Conservation (phyloP, 192 early-diverging fungal genomes). For the Geranomyces variabilis region DNA sequence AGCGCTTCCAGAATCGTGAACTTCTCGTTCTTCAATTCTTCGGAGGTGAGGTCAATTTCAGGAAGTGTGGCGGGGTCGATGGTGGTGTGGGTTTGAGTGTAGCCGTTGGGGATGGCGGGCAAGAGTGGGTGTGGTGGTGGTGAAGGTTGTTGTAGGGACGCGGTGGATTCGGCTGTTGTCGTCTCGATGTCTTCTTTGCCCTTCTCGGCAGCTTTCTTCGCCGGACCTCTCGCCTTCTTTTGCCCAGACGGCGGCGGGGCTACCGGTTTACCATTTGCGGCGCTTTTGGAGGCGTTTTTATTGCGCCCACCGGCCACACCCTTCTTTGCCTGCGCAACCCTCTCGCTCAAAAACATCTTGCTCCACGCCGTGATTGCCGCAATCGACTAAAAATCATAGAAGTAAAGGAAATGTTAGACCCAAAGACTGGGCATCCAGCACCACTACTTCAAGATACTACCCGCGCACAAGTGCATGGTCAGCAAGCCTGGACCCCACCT, state of each 20-base stretch:
- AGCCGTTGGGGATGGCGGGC: conserved; percentile 16
- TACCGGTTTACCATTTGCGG: no score
- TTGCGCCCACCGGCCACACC: no score
- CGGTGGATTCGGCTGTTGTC: no score
- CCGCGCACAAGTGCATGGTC: no score
- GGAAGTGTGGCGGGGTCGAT: neutral
- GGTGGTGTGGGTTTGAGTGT: conserved; percentile 19
- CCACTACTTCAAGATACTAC: no score
- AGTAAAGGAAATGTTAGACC: neutral
- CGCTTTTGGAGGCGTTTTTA: no score
- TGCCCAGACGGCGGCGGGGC: no score
- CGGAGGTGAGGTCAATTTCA: neutral
- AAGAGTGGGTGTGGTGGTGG: conserved; percentile 17
- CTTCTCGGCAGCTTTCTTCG: neutral
- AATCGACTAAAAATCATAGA: conserved; percentile 66
- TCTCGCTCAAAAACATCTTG: conserved; percentile 67
- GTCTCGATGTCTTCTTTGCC: neutral
- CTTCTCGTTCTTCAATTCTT: conserved; percentile 22
- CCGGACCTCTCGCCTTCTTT: no score
- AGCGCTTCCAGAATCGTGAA: conserved; percentile 85
- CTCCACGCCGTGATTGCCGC: conserved; percentile 94
- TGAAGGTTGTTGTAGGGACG: no score
- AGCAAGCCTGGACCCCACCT: neutral
- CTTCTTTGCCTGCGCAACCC: conserved; percentile 44
- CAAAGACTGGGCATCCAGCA: no score